Base-by-base conservation (phyloP, 805 yeast species). In the Yamadazyma kitorensis region DNA sequence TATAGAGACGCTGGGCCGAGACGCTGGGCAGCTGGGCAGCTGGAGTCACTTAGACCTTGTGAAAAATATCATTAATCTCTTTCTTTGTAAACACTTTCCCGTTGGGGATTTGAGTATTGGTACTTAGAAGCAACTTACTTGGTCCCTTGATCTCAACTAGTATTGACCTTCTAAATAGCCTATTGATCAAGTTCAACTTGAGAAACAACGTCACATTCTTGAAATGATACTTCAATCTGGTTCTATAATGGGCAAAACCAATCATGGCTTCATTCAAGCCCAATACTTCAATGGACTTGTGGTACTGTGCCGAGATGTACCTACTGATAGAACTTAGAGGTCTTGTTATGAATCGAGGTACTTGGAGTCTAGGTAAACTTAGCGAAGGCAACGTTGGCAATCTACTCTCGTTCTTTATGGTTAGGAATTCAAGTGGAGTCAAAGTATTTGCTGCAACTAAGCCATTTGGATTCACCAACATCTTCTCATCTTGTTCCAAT, bases 381-480 rank as follows among this genome's bases (percentile, higher is more conserved):
- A 32, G 10, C 21, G 5, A n/a, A 12, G 24, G 32, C 6, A 29
- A n/a, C 7, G 14, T 11, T 5, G 40, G 40, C 17, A 36, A 23
- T 16, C 11, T 17, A 24, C 22, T 33, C 6, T 31, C 35, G 8
- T 29, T 33, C 7, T 22, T 10, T 14, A 47, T 19, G 10, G 37
- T 29, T 19, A 29, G 20, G 17, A 43, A 36, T 8, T 24, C 8
- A 11, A n/a, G n/a, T n/a, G n/a, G n/a, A n/a, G 29, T 10, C 1
- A 9, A 20, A 2, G 36, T 21, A 26, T 45, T 54, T 29, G 56
- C 54, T 3, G 73, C 78, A 4, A 72, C 48, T 21, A 73, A 47
- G 14, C 65, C 49, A 15, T 55, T 52, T 5, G 76, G 69, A 34
- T 55, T 61, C 5, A 71, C 51, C 24, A 55, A 49, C 9, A 72